Conservation (phyloP, 1,284 basidiomycete genomes). For the Puccinia horiana region DNA sequence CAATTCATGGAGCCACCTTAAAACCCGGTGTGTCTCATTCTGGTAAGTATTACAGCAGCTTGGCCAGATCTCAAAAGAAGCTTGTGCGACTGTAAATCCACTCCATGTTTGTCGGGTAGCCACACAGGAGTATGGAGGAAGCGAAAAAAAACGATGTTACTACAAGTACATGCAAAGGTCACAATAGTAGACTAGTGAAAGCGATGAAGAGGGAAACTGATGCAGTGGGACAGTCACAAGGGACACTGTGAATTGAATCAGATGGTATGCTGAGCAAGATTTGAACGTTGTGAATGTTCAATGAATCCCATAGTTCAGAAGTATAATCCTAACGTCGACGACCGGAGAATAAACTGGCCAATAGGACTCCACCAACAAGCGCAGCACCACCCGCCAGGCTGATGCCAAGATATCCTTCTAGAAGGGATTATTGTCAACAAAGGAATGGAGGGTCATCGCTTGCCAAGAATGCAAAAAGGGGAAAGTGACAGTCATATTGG, state of each 20-base stretch:
- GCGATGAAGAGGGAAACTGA: not conserved
- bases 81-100: not conserved
- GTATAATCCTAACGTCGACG: not conserved
- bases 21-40: too few species aligned
- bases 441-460: not conserved
- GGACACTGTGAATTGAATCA: not conserved
- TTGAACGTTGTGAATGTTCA: not conserved
- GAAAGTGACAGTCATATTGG: conserved; percentile 41
- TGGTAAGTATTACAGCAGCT: too few species aligned
- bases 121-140: not conserved
- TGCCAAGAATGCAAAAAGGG: not conserved
- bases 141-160: not conserved
- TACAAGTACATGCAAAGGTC: not conserved
- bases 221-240: not conserved
- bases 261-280: not conserved
- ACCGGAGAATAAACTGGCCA: conserved; percentile 67
- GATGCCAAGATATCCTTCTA: conserved; percentile 92
- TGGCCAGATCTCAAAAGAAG: not conserved
- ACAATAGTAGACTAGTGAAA: not conserved
- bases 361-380: conserved; percentile 76
- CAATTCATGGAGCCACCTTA: too few species aligned
- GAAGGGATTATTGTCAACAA: not conserved
- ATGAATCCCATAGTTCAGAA: not conserved
- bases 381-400: conserved; percentile 86
- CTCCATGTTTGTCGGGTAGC: not conserved